Evolutionary conservation across 371 early-diverging fungal species (phyloP), one percentile per base, ranked within the genome.

Genomic region (Apophysomyces trapeziformis): DNA sequence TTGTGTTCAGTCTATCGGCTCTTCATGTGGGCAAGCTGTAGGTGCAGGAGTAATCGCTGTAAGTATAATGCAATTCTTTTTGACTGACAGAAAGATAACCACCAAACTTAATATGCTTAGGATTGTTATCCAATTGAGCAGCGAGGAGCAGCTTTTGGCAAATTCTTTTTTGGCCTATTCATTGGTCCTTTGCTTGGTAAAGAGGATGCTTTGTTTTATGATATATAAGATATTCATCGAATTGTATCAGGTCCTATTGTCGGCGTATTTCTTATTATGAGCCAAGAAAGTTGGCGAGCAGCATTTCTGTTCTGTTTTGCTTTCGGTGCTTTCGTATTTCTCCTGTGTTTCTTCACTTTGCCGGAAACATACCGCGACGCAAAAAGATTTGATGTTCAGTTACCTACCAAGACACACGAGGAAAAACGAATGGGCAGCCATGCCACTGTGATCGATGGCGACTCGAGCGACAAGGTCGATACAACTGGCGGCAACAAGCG

Each of bases 1-100:
- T 5, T 74, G 87, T n/a, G 64, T 94, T 39, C 94, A 94, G 72
- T 74, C 91, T 21, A 67, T 83, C 36, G 93, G 93, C 5, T 76
- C 89, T 2, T 86, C 87, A 3, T 88, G 88, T 38, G 87, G 85
- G 21, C 79, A 85, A 61, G 74, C 85, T 13, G 78, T 91, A 1
- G 91, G 92, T 4, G 87, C 89, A 8, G 92, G 89, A 14, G 63
- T 56, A 1, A 60, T 64, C 58, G 56, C 58, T 12, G 82, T 6
- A 68, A 68, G 58, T 26, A 21, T 14, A n/a, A 26, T 26, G 32
- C 32, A 26, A 26, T 26, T 2, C 32, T 26, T 26, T 26, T 26
- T 2, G 32, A 26, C 32, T 26, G 32, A 26, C 32, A 2, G 13
- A 11, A 13, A 8, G 41, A 21, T 39, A 57, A 58, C 18, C 41